phyloP scores from a whole-genome alignment of 345 rosid species.

The Murraya paniculata region DNA sequence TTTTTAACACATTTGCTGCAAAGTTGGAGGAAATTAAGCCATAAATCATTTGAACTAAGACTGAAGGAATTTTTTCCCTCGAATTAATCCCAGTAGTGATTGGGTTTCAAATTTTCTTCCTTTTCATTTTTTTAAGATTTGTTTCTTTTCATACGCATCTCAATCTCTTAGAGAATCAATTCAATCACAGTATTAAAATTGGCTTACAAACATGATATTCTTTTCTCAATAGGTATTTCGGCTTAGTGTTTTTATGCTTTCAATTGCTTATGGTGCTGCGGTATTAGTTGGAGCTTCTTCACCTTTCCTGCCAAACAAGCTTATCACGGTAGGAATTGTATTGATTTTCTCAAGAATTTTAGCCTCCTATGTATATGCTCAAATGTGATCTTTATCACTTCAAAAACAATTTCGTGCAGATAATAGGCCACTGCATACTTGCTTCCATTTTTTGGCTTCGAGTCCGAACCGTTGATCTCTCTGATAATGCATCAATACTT shows the following conservation, averaged over 20 bases:
- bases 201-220: not conserved
- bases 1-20: not conserved
- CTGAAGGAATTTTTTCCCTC: no score
- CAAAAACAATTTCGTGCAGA: not conserved
- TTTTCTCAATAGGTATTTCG: conserved; percentile 25
- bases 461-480: conserved; percentile 25
- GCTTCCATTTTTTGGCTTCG: conserved; percentile 25
- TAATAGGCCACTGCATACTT: conserved; percentile 23
- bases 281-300: conserved; percentile 26
- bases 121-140: no score
- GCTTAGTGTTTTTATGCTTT: conserved; percentile 29
- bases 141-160: no score
- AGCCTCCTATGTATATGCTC: not conserved
- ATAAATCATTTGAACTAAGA: no score
- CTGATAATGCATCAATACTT: conserved; percentile 19
- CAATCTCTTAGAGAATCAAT: not conserved
- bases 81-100: no score
- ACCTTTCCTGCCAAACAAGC: conserved; percentile 17
- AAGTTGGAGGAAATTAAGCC: not conserved
- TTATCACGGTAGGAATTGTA: conserved; percentile 21
- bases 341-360: no score
- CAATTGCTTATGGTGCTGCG: conserved; percentile 30
- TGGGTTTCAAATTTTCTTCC: not conserved
- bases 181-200: not conserved
- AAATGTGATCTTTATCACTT: not conserved